Conservation (phyloP, 2,329 filamentous ascomycete species). For the Fonsecaea multimorphosa region DNA sequence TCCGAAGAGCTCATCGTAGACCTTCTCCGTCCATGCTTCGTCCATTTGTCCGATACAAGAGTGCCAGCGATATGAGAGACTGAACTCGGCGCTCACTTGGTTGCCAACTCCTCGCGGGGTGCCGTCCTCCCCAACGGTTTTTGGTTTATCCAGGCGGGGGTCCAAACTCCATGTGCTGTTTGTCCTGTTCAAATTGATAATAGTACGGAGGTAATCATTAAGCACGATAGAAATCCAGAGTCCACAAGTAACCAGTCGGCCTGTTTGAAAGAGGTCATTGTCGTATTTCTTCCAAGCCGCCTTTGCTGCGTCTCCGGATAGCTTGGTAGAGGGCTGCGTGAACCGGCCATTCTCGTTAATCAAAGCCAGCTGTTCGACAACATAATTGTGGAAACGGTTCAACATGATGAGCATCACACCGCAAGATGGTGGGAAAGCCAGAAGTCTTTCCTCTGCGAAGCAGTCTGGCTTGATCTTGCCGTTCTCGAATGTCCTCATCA, state of each 20-base stretch:
- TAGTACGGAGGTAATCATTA: conserved; percentile 83
- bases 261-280: conserved; percentile 79
- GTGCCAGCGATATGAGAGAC: conserved; percentile 86
- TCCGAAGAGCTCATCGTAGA: conserved; percentile 68
- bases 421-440: conserved; percentile 74
- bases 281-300: conserved; percentile 71
- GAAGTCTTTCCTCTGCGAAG: conserved; percentile 72
- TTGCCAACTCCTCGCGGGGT: conserved; percentile 77
- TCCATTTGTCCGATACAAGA: conserved; percentile 76
- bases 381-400: conserved; percentile 79
- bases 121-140: conserved; percentile 60
- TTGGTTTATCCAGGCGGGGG: conserved; percentile 72
- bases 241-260: conserved; percentile 74
- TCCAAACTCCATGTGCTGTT: conserved; percentile 84
- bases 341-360: conserved; percentile 88
- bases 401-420: conserved; percentile 77
- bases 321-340: conserved; percentile 63
- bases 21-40: conserved; percentile 78
- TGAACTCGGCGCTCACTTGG: conserved; percentile 84
- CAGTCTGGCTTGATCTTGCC: conserved; percentile 75
- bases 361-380: conserved; percentile 76
- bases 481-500: conserved; percentile 68
- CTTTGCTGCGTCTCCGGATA: conserved; percentile 57
- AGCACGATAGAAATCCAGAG: conserved; percentile 69
- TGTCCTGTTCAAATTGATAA: conserved; percentile 72